A percentile compares a stretch with the other conserved stretches of the same genome.
phyloP scores from a whole-genome alignment of 179 eudicot genomes.

The Beta corolliflora region DNA sequence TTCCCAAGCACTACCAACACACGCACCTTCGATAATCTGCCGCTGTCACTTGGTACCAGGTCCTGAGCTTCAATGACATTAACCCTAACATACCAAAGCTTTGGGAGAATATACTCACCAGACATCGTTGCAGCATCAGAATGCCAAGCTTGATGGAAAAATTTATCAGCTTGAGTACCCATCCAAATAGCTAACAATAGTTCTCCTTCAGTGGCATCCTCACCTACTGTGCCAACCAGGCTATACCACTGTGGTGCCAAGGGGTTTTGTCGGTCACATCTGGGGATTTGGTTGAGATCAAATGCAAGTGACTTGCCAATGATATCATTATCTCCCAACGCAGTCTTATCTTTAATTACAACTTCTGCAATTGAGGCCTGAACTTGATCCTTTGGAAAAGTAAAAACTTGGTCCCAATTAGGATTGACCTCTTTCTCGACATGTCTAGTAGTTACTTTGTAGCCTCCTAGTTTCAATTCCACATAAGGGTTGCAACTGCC shows the following conservation, averaged over 20 bases:
- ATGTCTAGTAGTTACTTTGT: constrained; percentile 30
- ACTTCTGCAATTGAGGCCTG: neutral
- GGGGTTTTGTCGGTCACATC: neutral
- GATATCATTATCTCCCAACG: neutral
- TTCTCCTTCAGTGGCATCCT: neutral
- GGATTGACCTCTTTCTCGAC: constrained; percentile 31
- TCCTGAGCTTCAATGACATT: constrained; percentile 59
- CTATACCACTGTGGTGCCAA: constrained; percentile 11
- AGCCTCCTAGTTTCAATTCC: constrained; percentile 38
- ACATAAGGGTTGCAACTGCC: constrained; percentile 41
- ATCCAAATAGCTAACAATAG: constrained; percentile 16
- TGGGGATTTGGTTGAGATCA: constrained; percentile 1
- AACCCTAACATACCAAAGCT: constrained; percentile 59
- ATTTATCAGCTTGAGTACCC: constrained; percentile 63
- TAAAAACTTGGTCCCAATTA: constrained; percentile 37
- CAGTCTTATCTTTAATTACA: neutral
- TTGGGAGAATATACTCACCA: constrained; percentile 54
- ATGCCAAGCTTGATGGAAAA: constrained; percentile 55
- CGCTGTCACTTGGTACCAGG: constrained; percentile 37
- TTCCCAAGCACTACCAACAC: constrained; percentile 43
- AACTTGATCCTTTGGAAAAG: constrained; percentile 1
- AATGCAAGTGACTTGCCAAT: neutral
- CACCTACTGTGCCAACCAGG: neutral
- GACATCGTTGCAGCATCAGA: constrained; percentile 46
- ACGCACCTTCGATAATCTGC: constrained; percentile 36